Base-by-base conservation (phyloP, 441 rosid genomes). In the Erodium texanum region DNA sequence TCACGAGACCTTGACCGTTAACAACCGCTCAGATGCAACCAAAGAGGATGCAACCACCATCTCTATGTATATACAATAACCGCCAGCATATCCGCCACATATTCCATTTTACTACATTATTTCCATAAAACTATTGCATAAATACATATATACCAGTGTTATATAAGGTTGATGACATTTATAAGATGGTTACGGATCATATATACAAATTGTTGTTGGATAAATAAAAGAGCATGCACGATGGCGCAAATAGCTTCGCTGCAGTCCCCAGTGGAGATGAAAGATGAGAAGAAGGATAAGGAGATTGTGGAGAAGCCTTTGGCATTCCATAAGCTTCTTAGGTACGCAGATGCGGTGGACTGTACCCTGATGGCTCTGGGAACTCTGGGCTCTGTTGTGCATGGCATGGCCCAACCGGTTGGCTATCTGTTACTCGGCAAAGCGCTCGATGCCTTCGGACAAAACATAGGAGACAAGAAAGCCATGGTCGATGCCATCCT, bases 341-440 rank as follows among this genome's bases (percentile, higher is more conserved):
- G 84, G 52, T 85, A 75, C 63, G 89, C 86, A 32, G 90, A 87
- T 38, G 41, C 64, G 0, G 7, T 81, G 64, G 93, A 87, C 45
- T 87, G 90, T 85, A 20, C 56, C 4, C 75, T 84, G 0, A 85
- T 87, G 93, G 83, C 43, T n/a, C 62, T 85, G 24, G 90, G 90
- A 54, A 81, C 80, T 3, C 23, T 83, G 19, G 86, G 93, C 20
- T 73, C 86, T 0, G 32, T 84, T 0, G 84, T 85, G 32, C 87
- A 87, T 67, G 90, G 90, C 50, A 73, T 82, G 85, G 90, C 90
- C 62, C 85, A 68, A 50, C 93, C 90, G 0, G 58, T 83, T n/a
- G 90, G 93, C 5, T 85, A 87, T 67, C 38, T 85, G 52, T 61
- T 87, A 76, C 81, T 87, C 1, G 90, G 90, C 9, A 80, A 82